Percentiles rank a stretch among this genome's conserved stretches.
These are phyloP conservation scores for Dryas drummondii DNA, from an alignment of 306 rosid genomes.

Conservation along the genomic window DNA sequence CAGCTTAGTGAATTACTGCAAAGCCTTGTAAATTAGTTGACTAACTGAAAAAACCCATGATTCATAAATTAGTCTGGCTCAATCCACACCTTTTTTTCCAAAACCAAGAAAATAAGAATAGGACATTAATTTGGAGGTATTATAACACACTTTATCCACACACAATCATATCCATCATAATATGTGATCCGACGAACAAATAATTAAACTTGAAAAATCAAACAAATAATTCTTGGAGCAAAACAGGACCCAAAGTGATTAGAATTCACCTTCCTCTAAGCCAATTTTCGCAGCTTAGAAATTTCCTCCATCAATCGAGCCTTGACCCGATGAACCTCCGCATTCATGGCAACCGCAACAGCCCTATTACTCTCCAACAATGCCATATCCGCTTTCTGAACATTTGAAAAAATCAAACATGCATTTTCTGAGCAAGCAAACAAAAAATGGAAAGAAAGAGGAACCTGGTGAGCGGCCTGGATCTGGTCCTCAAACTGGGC, in stretches of 20 bases:
- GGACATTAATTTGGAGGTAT: slow-evolving; percentile 2
- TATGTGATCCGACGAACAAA: background rate
- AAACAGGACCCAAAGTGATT: background rate
- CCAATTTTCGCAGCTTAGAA: slow-evolving; percentile 67
- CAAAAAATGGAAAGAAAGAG: background rate
- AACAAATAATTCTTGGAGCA: no score
- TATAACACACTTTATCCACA: background rate
- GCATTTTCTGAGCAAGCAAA: background rate
- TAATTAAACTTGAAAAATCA: no score
- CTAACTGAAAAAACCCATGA: background rate
- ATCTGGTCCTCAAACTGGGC: slow-evolving; percentile 46
- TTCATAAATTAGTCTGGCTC: background rate
- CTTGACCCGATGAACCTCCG: slow-evolving; percentile 43
- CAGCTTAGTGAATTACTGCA: background rate
- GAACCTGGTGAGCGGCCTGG: no score
- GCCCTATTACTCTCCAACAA: slow-evolving; percentile 43
- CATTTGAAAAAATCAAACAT: background rate
- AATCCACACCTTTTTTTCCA: slow-evolving; percentile 14
- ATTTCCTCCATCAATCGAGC: slow-evolving; percentile 74
- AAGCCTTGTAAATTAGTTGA: background rate
- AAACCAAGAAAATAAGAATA: slow-evolving; percentile 21
- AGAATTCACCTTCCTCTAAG: slow-evolving; percentile 54
- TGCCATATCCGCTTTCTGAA: slow-evolving; percentile 43
- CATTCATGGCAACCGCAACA: slow-evolving; percentile 34
- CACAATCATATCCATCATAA: background rate